phyloP scores from a whole-genome alignment of 176 grass and related monocot species.

The Canna indica region DNA sequence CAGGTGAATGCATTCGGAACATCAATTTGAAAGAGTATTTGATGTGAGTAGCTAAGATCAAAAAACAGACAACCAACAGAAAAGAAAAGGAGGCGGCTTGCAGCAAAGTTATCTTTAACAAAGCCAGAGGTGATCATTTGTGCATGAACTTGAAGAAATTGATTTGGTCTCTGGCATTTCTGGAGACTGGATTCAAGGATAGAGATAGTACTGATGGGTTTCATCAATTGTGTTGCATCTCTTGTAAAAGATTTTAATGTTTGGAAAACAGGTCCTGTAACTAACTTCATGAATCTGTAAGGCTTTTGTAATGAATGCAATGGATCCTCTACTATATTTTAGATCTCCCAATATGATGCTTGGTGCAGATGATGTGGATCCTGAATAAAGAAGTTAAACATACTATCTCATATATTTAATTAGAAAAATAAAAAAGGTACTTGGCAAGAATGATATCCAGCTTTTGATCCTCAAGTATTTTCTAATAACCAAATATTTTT shows the following conservation, averaged over 20 bases:
- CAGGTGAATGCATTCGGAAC: constrained; percentile 58
- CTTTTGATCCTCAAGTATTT: no score
- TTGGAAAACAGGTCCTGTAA: background rate
- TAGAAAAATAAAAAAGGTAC: no score
- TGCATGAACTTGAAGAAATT: constrained; percentile 60
- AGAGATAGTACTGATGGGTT: constrained; percentile 46
- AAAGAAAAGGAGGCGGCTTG: constrained; percentile 62
- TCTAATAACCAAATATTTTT: no score
- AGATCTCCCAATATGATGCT: no score
- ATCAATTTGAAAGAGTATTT: constrained; percentile 37
- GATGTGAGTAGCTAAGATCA: constrained; percentile 40
- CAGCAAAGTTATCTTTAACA: constrained; percentile 65
- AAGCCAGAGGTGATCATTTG: constrained; percentile 47
- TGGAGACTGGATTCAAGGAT: constrained; percentile 64
- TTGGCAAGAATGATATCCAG: background rate
- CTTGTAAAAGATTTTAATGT: background rate
- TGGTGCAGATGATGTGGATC: constrained; percentile 31
- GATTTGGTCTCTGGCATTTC: constrained; percentile 34
- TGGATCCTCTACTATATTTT: no score
- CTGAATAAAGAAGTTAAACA: no score
- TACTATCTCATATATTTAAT: no score
- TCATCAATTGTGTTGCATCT: background rate
- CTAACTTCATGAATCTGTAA: background rate
- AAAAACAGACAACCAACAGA: constrained; percentile 21
- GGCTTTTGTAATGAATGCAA: constrained; percentile 26